Conservation (phyloP, 305 asterid genomes). For the Coffea humblotiana region DNA sequence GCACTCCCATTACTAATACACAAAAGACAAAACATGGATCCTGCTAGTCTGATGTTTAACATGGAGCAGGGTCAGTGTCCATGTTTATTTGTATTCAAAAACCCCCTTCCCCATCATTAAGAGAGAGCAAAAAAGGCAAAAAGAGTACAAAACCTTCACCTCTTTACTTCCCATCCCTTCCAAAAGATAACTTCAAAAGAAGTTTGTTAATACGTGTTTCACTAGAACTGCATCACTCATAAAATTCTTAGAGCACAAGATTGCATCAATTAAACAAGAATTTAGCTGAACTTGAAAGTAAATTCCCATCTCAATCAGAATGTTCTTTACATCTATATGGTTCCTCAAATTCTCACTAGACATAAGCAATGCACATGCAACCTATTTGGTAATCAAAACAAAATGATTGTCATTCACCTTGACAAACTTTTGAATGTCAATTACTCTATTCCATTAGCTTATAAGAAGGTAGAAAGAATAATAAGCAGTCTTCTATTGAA, state of each 20-base stretch:
- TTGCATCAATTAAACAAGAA: background rate
- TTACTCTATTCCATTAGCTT: slow-evolving; percentile 31
- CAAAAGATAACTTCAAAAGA: background rate
- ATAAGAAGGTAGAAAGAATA: slow-evolving; percentile 97
- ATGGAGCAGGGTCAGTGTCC: no score
- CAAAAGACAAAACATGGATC: no score
- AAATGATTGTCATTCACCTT: background rate
- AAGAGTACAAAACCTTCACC: background rate
- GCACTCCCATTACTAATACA: no score
- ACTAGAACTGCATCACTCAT: background rate
- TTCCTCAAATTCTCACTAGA: slow-evolving; percentile 82
- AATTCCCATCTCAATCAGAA: slow-evolving; percentile 88
- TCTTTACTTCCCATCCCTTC: background rate
- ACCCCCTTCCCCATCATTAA: background rate
- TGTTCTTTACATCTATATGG: slow-evolving; percentile 61
- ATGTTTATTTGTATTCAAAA: no score
- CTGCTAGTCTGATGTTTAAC: no score
- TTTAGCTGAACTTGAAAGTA: slow-evolving; percentile 97
- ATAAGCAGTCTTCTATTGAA: slow-evolving; percentile 89
- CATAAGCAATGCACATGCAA: slow-evolving; percentile 93
- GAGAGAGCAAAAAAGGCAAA: background rate
- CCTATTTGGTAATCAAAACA: slow-evolving; percentile 43
- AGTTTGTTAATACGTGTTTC: background rate
- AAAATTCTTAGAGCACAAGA: background rate
- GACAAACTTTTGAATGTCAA: background rate